Base-by-base conservation (phyloP, 306 rosid genomes). In the Sphenostylis stenocarpa region DNA sequence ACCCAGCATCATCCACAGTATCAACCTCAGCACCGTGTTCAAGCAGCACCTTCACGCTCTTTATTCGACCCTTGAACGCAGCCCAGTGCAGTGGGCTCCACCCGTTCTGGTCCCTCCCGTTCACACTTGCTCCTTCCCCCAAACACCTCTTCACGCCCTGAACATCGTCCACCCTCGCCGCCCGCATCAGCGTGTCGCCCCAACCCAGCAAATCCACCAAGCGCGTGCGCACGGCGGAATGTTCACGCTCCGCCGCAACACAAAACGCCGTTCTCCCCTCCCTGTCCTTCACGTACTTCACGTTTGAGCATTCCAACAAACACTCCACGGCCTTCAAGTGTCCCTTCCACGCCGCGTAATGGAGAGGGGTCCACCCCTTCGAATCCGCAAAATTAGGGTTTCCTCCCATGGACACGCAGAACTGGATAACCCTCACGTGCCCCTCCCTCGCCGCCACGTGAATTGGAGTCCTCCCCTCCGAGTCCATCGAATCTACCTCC, bases 11-110 rank as follows among this genome's bases (percentile, higher is more conserved):
- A 51, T 92, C 97, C 0, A 75, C 89, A 3, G 49, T 75, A 7
- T 95, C 93, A 7, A 90, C 88, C 20, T 65, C 84, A 4, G 97
- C 98, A 16, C 93, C 96, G 4, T 86, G 85, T 69, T 81, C 87
- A 1, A 92, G 81, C 86, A 95, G 62, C 3, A 84, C 73, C 86
- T 90, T 86, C 20, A 87, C 89, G 17, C 95, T 86, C 78, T 89
- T 92, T 0, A 87, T 62, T 56, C 90, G 31, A 0, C 97, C 98
- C 76, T 95, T 95, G 71, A 95, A 92, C 0, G 98, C 88, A 4
- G 97, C 98, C 82, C 97, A 85, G 62, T 95, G 97, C 34, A 95
- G 48, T 4, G 98, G 85, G 3, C 86, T 92, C 98, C 98, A 95
- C 23, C 98, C 97, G 38, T 90, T 88, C 83, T 90, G 96, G 52